These are phyloP conservation scores for Lachnellula arida DNA, from an alignment of 2,329 filamentous ascomycete species.

Conservation along the genomic window DNA sequence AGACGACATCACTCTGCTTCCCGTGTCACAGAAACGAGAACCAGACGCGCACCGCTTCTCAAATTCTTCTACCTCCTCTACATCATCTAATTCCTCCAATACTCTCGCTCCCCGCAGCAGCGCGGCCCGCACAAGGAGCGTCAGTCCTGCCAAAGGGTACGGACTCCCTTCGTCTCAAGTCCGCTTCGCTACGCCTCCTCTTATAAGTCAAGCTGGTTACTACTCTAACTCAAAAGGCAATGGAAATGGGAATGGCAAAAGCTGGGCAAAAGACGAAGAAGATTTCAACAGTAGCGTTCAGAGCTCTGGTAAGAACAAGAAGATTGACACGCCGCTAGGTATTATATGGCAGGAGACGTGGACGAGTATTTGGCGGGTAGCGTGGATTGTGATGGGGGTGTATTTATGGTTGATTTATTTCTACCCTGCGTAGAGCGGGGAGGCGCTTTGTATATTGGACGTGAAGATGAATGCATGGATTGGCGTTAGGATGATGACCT, in stretches of 20 bases:
- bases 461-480: no score
- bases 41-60: conserved; percentile 12
- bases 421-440: conserved; percentile 1
- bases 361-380: conserved; percentile 57
- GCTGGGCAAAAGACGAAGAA: conserved; percentile 5
- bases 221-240: conserved; percentile 4
- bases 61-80: conserved; percentile 29
- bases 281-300: background rate
- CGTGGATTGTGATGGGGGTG: conserved; percentile 56
- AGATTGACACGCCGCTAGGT: conserved; percentile 33
- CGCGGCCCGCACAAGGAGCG: conserved; percentile 24
- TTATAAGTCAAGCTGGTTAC: conserved; percentile 13
- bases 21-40: conserved; percentile 8
- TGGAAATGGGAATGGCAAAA: conserved; percentile 14
- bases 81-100: conserved; percentile 15
- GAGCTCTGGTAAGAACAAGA: conserved; percentile 2
- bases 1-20: conserved; percentile 19
- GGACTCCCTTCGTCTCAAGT: conserved; percentile 24
- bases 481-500: no score
- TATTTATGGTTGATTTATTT: conserved; percentile 63
- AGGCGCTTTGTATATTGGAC: background rate
- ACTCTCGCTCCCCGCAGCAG: conserved; percentile 25
- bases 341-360: conserved; percentile 56
- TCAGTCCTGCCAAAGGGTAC: conserved; percentile 29
- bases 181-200: conserved; percentile 17